Evolutionary conservation across 345 rosid species (phyloP).

Genomic region (Aquilaria malaccensis): DNA sequence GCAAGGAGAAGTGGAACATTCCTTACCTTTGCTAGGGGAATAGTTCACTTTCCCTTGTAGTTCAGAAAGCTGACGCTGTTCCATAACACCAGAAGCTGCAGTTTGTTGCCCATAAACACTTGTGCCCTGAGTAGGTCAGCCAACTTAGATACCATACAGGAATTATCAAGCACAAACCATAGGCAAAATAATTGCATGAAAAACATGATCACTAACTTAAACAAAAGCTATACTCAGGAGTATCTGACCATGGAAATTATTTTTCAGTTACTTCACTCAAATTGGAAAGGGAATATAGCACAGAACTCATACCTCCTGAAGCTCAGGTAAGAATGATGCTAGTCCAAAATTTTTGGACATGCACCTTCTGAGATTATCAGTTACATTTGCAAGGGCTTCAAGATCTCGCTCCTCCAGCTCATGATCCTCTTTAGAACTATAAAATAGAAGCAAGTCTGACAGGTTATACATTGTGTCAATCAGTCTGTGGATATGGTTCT

Average conservation of each 20-base stretch:
- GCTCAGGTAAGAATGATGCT: slow-evolving; percentile 25
- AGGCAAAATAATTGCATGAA: slow-evolving; percentile 1
- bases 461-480: slow-evolving; percentile 54
- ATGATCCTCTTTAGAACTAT: slow-evolving; percentile 44
- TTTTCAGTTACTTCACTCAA: neutral
- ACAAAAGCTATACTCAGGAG: neutral
- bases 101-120: slow-evolving; percentile 3
- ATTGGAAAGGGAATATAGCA: slow-evolving; percentile 3
- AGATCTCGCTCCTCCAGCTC: slow-evolving; percentile 45
- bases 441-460: slow-evolving; percentile 63
- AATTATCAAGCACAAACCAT: neutral
- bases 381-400: slow-evolving; percentile 47
- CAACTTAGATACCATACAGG: slow-evolving; percentile 8
- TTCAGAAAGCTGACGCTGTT: slow-evolving; percentile 13
- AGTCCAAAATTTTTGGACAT: slow-evolving; percentile 29
- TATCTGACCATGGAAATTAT: neutral
- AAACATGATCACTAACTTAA: neutral
- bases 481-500: slow-evolving; percentile 25
- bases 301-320: slow-evolving; percentile 37
- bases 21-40: slow-evolving; percentile 20
- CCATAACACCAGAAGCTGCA: slow-evolving; percentile 14
- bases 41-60: slow-evolving; percentile 16
- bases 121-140: slow-evolving; percentile 19
- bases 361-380: slow-evolving; percentile 52
- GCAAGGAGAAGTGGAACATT: slow-evolving; percentile 12